Evolutionary conservation across 331 rosid genomes (phyloP).

Genomic region (Cucumis variabilis): DNA sequence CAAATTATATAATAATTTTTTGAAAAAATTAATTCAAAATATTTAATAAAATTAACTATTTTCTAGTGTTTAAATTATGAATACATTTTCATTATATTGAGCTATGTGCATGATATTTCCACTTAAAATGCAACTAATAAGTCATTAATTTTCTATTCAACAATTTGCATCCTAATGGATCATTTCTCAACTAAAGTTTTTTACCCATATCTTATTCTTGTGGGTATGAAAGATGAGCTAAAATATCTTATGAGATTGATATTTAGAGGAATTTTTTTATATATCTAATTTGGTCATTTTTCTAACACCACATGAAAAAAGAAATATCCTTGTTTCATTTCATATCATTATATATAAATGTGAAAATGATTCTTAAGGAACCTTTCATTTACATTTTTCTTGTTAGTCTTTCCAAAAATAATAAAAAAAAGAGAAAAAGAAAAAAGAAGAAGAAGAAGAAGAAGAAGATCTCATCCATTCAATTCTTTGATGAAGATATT

Average conservation of each 20-base stretch:
- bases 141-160: neutral
- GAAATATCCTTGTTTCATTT: neutral
- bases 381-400: no score
- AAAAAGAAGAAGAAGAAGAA: no score
- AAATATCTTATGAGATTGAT: neutral
- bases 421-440: no score
- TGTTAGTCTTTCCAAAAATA: no score
- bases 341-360: neutral
- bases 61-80: no score
- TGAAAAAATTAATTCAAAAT: no score
- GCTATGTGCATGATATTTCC: neutral
- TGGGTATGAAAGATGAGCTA: neutral
- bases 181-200: neutral
- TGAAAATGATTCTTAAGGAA: no score
- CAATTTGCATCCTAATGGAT: neutral
- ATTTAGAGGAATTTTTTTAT: neutral
- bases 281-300: neutral
- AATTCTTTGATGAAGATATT: neutral
- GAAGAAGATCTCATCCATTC: no score
- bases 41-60: no score
- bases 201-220: neutral
- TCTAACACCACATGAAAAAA: neutral
- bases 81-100: neutral
- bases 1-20: no score
- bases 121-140: neutral